Percentiles rank a stretch among this genome's conserved stretches.
Evolutionary conservation across 345 rosid species (phyloP).

Genomic region (Eucalyptus leucophloia): DNA sequence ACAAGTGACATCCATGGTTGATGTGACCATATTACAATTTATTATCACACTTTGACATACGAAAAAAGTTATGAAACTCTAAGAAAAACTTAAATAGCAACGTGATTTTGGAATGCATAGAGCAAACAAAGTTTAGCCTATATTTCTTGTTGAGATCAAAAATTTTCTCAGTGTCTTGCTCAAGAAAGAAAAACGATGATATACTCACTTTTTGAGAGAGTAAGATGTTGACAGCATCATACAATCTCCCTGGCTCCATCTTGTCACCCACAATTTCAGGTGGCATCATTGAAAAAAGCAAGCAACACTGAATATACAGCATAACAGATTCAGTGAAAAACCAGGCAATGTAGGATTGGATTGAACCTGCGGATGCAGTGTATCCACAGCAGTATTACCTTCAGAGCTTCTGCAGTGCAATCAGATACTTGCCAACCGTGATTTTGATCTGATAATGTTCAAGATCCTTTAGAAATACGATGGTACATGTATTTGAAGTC

Average conservation of each 20-base stretch:
- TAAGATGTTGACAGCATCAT: slow-evolving; percentile 37
- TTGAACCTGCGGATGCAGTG: not conserved
- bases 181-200: not conserved
- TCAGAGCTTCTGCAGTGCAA: slow-evolving; percentile 26
- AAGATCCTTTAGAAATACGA: slow-evolving; percentile 27
- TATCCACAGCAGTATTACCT: not conserved
- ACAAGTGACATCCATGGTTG: not conserved
- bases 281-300: slow-evolving; percentile 22
- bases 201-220: slow-evolving; percentile 30
- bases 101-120: not conserved
- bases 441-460: slow-evolving; percentile 38
- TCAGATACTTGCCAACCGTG: slow-evolving; percentile 41
- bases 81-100: not conserved
- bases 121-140: not conserved
- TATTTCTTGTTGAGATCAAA: not conserved
- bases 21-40: not conserved
- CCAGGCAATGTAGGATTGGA: not conserved
- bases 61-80: not conserved
- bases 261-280: slow-evolving; percentile 35
- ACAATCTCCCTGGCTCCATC: slow-evolving; percentile 16
- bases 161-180: not conserved
- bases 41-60: not conserved
- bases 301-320: slow-evolving; percentile 16
- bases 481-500: slow-evolving; percentile 15
- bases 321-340: not conserved